These are phyloP conservation scores for Hypoxylon sp. DNA, from an alignment of 2,329 filamentous ascomycete genomes.

Conservation along the genomic window DNA sequence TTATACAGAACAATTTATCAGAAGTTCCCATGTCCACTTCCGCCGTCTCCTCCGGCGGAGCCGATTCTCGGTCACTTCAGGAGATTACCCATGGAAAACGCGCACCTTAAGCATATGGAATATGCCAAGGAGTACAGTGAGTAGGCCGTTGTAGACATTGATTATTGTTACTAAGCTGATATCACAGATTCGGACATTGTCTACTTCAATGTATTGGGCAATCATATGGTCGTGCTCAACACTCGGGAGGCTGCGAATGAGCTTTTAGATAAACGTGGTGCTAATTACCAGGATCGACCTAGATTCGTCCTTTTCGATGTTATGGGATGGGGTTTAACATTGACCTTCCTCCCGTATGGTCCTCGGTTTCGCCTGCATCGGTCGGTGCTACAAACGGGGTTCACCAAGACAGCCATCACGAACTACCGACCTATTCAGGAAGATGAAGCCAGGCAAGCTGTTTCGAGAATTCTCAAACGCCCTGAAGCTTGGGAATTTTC, in stretches of 20 bases:
- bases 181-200: constrained; percentile 50
- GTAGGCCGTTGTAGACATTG: neutral
- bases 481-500: constrained; percentile 41
- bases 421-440: constrained; percentile 42
- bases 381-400: constrained; percentile 39
- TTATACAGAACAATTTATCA: constrained; percentile 20
- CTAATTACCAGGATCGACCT: constrained; percentile 59
- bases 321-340: constrained; percentile 50
- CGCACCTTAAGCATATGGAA: constrained; percentile 44
- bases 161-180: neutral
- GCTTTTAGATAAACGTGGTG: constrained; percentile 58
- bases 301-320: constrained; percentile 56
- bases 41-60: constrained; percentile 41
- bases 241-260: constrained; percentile 57
- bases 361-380: constrained; percentile 43
- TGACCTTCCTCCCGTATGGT: constrained; percentile 47
- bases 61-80: constrained; percentile 41
- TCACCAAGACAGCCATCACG: constrained; percentile 42
- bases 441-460: constrained; percentile 42
- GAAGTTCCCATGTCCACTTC: constrained; percentile 35
- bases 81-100: constrained; percentile 41
- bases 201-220: constrained; percentile 56
- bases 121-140: constrained; percentile 42
- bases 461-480: constrained; percentile 35
- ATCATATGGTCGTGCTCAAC: constrained; percentile 58